Evolutionary conservation across 2,329 filamentous ascomycete species (phyloP).

Genomic region (Colletotrichum tanaceti): DNA sequence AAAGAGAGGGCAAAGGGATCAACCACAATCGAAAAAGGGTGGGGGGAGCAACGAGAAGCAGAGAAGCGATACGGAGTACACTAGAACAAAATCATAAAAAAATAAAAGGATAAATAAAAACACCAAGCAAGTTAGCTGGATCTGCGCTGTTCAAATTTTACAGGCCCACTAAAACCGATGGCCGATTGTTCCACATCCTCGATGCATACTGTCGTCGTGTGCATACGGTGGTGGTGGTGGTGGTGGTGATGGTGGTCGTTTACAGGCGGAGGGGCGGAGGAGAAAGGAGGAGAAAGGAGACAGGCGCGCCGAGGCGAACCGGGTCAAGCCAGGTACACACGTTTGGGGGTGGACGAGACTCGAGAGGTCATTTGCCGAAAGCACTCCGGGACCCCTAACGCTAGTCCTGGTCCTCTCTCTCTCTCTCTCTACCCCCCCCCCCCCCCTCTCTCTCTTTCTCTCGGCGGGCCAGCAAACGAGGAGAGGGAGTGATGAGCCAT

Average conservation of each 20-base stretch:
- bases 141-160: conserved; percentile 36
- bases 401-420: conserved; percentile 14
- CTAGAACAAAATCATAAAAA: neutral
- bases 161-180: conserved; percentile 27
- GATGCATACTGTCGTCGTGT: neutral
- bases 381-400: conserved; percentile 25
- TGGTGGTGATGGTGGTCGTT: conserved; percentile 1
- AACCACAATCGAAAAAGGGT: neutral
- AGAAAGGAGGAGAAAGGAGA: conserved; percentile 9
- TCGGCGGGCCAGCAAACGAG: conserved; percentile 22
- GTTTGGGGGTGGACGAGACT: conserved; percentile 11
- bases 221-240: conserved; percentile 2
- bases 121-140: conserved; percentile 6
- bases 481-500: conserved; percentile 19
- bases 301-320: conserved; percentile 20
- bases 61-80: too few relatives aligned
- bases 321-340: conserved; percentile 30
- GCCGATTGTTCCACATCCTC: conserved; percentile 20
- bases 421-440: too few relatives aligned
- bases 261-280: conserved; percentile 4
- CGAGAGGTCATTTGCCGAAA: conserved; percentile 19
- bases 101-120: conserved; percentile 5
- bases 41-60: too few relatives aligned
- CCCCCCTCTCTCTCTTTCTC: neutral
- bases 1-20: neutral